phyloP scores from a whole-genome alignment of 371 early-diverging fungal species.

The Dichotomocladium elegans region DNA sequence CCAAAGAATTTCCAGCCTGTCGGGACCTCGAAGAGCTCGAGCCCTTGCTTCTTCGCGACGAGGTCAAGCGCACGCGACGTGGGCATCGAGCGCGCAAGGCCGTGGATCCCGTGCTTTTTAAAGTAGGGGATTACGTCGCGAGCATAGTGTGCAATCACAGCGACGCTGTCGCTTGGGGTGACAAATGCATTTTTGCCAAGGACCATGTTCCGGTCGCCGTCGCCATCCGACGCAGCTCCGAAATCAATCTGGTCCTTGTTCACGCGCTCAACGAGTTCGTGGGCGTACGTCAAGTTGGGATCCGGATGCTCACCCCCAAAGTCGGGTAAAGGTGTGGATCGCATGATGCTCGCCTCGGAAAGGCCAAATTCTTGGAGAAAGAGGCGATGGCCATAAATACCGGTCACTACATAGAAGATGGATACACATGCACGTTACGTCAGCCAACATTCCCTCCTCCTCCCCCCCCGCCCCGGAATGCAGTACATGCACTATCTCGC shows the following conservation, averaged over 20 bases:
- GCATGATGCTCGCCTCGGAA: constrained; percentile 76
- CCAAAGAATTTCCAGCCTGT: constrained; percentile 98
- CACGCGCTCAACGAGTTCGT: constrained; percentile 89
- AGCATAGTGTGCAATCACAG: constrained; percentile 92
- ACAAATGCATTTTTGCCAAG: constrained; percentile 91
- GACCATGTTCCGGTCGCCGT: constrained; percentile 97
- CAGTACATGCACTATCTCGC: not conserved
- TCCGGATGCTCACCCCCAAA: constrained; percentile 97
- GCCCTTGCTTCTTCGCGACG: constrained; percentile 80
- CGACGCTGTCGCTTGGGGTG: constrained; percentile 96
- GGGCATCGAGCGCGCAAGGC: constrained; percentile 97
- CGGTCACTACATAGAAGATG: constrained; percentile 66
- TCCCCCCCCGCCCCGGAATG: too few relatives aligned
- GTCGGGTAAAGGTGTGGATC: constrained; percentile 77
- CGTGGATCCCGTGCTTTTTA: constrained; percentile 67
- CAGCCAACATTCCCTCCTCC: not conserved
- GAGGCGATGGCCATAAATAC: constrained; percentile 85
- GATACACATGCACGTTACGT: not conserved
- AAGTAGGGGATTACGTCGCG: constrained; percentile 88
- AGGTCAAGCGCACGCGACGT: constrained; percentile 89
- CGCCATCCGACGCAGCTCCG: constrained; percentile 95
- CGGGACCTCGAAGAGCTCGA: constrained; percentile 84
- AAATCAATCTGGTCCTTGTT: constrained; percentile 75
- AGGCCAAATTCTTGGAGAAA: constrained; percentile 92
- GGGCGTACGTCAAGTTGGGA: constrained; percentile 97